Conservation (phyloP, 1,139 yeast species). For the Diutina scorzettiae region DNA sequence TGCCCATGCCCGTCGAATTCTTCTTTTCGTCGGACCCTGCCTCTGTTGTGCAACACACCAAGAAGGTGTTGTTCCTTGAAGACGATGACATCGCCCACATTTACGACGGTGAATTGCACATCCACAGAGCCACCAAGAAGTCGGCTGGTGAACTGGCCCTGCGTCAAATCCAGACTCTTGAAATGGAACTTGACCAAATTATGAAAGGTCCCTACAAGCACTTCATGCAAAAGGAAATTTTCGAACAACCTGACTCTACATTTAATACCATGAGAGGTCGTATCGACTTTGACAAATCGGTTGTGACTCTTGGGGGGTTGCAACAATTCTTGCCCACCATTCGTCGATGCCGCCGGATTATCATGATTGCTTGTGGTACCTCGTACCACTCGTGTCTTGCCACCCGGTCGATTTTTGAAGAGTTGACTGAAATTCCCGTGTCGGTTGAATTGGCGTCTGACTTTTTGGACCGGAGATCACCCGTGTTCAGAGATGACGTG, state of each 20-base stretch:
- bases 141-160: constrained; percentile 78
- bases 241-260: constrained; percentile 97
- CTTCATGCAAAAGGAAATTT: constrained; percentile 98
- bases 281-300: constrained; percentile 74
- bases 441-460: constrained; percentile 95
- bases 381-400: constrained; percentile 98
- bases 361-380: constrained; percentile 99
- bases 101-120: constrained; percentile 95
- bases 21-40: constrained; percentile 96
- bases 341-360: constrained; percentile 88
- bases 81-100: constrained; percentile 99
- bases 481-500: constrained; percentile 96
- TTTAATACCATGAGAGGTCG: constrained; percentile 99
- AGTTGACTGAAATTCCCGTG: constrained; percentile 92
- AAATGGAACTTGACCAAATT: constrained; percentile 92
- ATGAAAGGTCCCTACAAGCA: constrained; percentile 96
- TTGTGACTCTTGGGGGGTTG: constrained; percentile 83
- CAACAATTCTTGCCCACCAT: constrained; percentile 76
- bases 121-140: constrained; percentile 88
- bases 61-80: constrained; percentile 89
- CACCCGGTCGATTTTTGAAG: constrained; percentile 92
- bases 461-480: constrained; percentile 88
- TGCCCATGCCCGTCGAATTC: constrained; percentile 91
- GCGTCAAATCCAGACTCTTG: constrained; percentile 92
- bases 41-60: constrained; percentile 95